Percentiles rank a stretch among this genome's conserved stretches.
These are phyloP conservation scores for Tylopilus balloui DNA, from an alignment of 768 basidiomycete species.

Conservation along the genomic window DNA sequence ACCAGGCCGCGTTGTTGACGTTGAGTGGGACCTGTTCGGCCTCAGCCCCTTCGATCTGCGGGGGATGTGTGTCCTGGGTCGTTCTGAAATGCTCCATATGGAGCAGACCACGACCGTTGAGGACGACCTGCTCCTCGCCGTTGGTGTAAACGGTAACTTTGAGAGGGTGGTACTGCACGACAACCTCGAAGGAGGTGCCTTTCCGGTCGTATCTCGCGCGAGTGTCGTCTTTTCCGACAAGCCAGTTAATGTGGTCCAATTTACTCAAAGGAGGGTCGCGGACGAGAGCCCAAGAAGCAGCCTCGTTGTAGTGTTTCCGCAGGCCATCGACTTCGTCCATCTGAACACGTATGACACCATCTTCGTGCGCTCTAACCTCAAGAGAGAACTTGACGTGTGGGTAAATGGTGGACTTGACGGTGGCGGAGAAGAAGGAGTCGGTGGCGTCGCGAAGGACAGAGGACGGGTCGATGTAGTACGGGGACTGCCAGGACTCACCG, in stretches of 20 bases:
- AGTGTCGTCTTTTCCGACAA: conserved; percentile 56
- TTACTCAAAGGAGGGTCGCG: conserved; percentile 63
- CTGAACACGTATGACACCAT: conserved; percentile 87
- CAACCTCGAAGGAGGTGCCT: conserved; percentile 58
- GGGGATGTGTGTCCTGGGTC: conserved; percentile 44
- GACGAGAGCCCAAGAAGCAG: conserved; percentile 83
- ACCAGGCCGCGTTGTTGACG: conserved; percentile 64
- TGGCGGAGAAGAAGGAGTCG: conserved; percentile 64
- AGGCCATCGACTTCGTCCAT: conserved; percentile 85
- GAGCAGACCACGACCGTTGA: conserved; percentile 86
- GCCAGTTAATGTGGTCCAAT: conserved; percentile 50
- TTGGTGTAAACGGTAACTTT: conserved; percentile 65
- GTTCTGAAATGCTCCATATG: conserved; percentile 98
- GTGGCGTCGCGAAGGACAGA: conserved; percentile 44
- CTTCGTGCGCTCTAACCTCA: conserved; percentile 77
- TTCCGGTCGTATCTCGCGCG: conserved; percentile 62
- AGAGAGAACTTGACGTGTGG: conserved; percentile 80
- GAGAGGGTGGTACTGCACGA: conserved; percentile 72
- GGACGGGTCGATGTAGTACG: conserved; percentile 74
- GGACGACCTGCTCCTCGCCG: conserved; percentile 78
- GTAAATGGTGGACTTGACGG: conserved; percentile 77
- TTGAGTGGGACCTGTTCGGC: conserved; percentile 53
- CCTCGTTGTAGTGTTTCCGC: conserved; percentile 85
- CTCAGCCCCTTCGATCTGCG: conserved; percentile 36
- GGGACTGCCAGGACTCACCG: conserved; percentile 67